Percentiles rank a stretch among this genome's conserved stretches.
phyloP scores from a whole-genome alignment of 371 early-diverging fungal species.

The Entomophthora muscae region DNA sequence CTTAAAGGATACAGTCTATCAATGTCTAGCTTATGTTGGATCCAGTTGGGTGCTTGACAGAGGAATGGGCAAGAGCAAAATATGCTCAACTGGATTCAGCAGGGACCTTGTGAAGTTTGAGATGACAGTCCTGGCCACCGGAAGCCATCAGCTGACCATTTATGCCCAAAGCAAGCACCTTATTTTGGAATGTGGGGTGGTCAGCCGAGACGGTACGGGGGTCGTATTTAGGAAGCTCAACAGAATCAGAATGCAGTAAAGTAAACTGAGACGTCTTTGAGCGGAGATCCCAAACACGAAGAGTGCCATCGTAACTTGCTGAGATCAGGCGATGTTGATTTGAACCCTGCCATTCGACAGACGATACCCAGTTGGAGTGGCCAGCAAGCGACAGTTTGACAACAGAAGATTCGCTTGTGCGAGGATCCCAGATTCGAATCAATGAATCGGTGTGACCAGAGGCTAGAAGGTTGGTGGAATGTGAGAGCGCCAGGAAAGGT shows the following conservation, averaged over 20 bases:
- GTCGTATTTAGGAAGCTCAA: not conserved
- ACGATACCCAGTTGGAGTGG: conserved; percentile 65
- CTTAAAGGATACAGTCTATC: too few species aligned
- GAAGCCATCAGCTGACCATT: conserved; percentile 3
- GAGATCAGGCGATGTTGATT: conserved; percentile 54
- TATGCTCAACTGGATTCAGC: not conserved
- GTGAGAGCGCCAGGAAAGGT: not conserved
- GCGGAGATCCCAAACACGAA: conserved; percentile 89
- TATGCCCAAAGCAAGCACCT: not conserved
- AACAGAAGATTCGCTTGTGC: conserved; percentile 49
- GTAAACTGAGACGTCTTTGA: conserved; percentile 46
- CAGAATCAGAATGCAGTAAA: not conserved
- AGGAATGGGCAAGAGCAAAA: too few species aligned
- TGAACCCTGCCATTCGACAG: conserved; percentile 71
- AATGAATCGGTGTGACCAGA: conserved; percentile 72
- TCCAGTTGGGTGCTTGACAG: too few species aligned
- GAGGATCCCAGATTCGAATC: conserved; percentile 79
- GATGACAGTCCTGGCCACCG: conserved; percentile 4
- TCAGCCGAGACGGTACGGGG: not conserved
- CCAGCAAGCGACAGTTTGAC: conserved; percentile 60
- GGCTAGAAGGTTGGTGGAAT: conserved; percentile 35
- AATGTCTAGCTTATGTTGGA: too few species aligned
- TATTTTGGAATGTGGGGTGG: not conserved
- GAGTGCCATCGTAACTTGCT: conserved; percentile 69
- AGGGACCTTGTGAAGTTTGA: not conserved